These are phyloP conservation scores for Pseudevernia furfuracea DNA, from an alignment of 495 filamentous ascomycete species.

Conservation along the genomic window DNA sequence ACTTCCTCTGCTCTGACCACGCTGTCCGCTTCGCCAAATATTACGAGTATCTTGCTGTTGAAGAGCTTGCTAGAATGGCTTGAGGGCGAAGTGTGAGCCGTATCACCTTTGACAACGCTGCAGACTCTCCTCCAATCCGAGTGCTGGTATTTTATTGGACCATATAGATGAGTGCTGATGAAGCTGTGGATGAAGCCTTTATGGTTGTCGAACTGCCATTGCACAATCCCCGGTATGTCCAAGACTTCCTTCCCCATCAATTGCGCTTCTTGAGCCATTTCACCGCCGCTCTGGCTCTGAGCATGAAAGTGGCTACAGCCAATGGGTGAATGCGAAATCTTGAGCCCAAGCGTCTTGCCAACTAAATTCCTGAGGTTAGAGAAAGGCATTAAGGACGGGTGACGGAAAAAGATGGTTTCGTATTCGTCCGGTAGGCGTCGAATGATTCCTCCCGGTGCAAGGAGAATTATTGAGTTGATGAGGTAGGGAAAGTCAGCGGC, in stretches of 20 bases:
- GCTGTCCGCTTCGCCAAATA: constrained; percentile 43
- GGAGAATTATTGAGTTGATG: constrained; percentile 13
- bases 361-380: constrained; percentile 12
- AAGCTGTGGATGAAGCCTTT: constrained; percentile 49
- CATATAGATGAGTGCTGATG: constrained; percentile 45
- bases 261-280: constrained; percentile 33
- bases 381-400: constrained; percentile 19
- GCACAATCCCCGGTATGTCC: constrained; percentile 37
- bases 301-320: not conserved
- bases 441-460: constrained; percentile 21
- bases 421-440: constrained; percentile 24
- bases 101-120: constrained; percentile 29
- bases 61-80: constrained; percentile 4
- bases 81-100: not conserved
- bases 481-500: constrained; percentile 17
- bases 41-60: constrained; percentile 38
- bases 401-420: constrained; percentile 20
- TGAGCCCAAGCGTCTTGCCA: constrained; percentile 9
- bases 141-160: constrained; percentile 49
- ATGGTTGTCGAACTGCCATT: constrained; percentile 51
- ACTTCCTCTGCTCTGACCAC: constrained; percentile 40
- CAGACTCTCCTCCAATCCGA: constrained; percentile 41
- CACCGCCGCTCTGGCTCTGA: not conserved
- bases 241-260: constrained; percentile 22
- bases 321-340: not conserved